Conservation (phyloP, 2,329 filamentous ascomycete species). For the Aspergillus sp. region DNA sequence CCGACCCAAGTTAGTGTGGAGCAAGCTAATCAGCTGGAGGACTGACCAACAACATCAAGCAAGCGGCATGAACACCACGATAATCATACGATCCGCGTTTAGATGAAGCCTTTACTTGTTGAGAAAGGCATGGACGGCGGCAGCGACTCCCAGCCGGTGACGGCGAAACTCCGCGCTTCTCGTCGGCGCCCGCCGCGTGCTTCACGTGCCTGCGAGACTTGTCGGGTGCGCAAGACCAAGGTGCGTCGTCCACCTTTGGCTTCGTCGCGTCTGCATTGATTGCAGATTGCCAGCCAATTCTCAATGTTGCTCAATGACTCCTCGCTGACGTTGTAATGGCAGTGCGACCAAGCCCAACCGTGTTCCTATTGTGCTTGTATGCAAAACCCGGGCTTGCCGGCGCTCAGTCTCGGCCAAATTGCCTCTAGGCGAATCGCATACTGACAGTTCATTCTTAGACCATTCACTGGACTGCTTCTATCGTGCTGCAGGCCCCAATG, state of each 20-base stretch:
- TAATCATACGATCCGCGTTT: neutral
- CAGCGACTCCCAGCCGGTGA: constrained; percentile 6
- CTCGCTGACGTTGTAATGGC: neutral
- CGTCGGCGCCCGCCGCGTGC: constrained; percentile 20
- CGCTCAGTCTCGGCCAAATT: neutral
- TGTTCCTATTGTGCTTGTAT: constrained; percentile 27
- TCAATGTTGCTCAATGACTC: neutral
- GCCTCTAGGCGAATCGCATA: neutral
- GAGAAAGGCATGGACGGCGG: constrained; percentile 1
- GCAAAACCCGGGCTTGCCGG: neutral
- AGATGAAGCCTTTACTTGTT: neutral
- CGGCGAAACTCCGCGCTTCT: constrained; percentile 15
- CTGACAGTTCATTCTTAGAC: constrained; percentile 10
- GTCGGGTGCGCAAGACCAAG: constrained; percentile 28
- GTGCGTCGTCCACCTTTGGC: constrained; percentile 6
- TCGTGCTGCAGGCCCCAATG: constrained; percentile 7
- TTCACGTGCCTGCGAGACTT: constrained; percentile 28
- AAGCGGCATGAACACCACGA: neutral
- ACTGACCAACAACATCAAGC: neutral
- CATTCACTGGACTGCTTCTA: constrained; percentile 23
- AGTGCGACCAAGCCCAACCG: constrained; percentile 25
- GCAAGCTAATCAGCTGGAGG: neutral
- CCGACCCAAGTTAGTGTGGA: constrained; percentile 1
- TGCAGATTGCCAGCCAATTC: neutral
- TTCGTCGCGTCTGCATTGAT: neutral